Conservation (phyloP, 2,329 filamentous ascomycete genomes). For the Seiridium unicorne region DNA sequence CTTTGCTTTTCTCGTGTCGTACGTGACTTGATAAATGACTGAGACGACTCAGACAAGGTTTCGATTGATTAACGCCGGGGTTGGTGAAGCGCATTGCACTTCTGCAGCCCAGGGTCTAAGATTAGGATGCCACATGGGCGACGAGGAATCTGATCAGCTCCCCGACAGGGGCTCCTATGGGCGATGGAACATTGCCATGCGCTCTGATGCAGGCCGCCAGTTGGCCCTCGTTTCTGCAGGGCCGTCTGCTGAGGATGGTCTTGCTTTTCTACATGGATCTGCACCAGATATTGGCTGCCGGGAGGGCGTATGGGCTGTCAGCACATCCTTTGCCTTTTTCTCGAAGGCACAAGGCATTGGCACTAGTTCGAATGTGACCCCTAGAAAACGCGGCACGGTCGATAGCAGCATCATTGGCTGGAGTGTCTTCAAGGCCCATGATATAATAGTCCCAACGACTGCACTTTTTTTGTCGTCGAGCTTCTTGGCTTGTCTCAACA, state of each 20-base stretch:
- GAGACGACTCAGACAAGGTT: neutral
- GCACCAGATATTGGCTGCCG: neutral
- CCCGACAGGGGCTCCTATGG: neutral
- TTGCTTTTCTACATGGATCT: neutral
- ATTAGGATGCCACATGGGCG: slow-evolving; percentile 10
- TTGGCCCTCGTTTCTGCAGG: neutral
- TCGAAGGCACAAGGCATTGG: neutral
- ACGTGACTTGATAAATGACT: neutral
- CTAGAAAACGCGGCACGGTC: slow-evolving; percentile 6
- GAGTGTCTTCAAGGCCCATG: neutral
- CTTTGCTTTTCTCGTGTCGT: slow-evolving; percentile 1
- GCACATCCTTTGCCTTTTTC: neutral
- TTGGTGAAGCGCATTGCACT: neutral
- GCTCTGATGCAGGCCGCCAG: neutral
- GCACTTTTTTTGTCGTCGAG: neutral
- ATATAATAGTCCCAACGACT: slow-evolving; percentile 4
- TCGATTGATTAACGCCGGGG: slow-evolving; percentile 5
- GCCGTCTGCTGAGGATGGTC: neutral
- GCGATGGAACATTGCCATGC: neutral
- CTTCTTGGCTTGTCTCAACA: slow-evolving; percentile 4
- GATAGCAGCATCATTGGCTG: slow-evolving; percentile 1
- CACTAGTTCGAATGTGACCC: slow-evolving; percentile 5
- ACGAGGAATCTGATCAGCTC: slow-evolving; percentile 2
- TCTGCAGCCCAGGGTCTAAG: slow-evolving; percentile 6
- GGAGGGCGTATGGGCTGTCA: neutral